Base-by-base conservation (phyloP, 2,329 filamentous ascomycete genomes). In the Nigrograna mackinnonii region DNA sequence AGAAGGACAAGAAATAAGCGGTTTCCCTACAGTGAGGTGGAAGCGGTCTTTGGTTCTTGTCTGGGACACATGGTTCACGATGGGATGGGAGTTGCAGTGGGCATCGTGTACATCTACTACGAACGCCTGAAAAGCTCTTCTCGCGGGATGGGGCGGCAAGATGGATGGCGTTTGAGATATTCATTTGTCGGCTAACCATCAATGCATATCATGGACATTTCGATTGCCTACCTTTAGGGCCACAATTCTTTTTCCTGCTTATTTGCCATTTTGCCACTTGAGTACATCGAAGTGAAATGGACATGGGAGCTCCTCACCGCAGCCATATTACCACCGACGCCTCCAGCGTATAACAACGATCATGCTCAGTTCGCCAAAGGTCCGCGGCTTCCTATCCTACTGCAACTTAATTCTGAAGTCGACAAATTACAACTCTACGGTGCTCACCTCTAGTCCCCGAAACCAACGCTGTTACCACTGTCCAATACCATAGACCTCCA, bases 1-100 rank as follows among this genome's bases (percentile, higher is more conserved):
- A 87, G 78, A 94, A 95, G 85, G 95, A 96, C 87, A 89, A 77
- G 77, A 81, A 70, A 68, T 70, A 70, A 67, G 54, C 64, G 62
- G 52, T 46, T 58, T 50, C 49, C 41, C 44, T n/a, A n/a, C n/a
- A 40, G 39, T 63, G 49, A 58, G 44, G 56, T 56, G n/a, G n/a
- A n/a, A n/a, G n/a, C n/a, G n/a, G n/a, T n/a, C n/a, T n/a, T n/a
- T n/a, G n/a, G n/a, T n/a, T n/a, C n/a, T n/a, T n/a, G n/a, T n/a
- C n/a, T n/a, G n/a, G n/a, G 53, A 48, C 57, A 58, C 55, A 49
- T 58, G 54, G 47, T 61, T 58, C 54, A 62, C 58, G 57, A 60
- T 58, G 54, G 58, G 58, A 52, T 52, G 49, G 60, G 62, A 58
- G 58, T 65, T 61, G 58, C 57, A 60, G 52, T 58, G 55, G 57